Percentiles rank a stretch among this genome's conserved stretches.
These are phyloP conservation scores for Tetramitus jugosus DNA, from an alignment of 208 protist species.

Conservation along the genomic window DNA sequence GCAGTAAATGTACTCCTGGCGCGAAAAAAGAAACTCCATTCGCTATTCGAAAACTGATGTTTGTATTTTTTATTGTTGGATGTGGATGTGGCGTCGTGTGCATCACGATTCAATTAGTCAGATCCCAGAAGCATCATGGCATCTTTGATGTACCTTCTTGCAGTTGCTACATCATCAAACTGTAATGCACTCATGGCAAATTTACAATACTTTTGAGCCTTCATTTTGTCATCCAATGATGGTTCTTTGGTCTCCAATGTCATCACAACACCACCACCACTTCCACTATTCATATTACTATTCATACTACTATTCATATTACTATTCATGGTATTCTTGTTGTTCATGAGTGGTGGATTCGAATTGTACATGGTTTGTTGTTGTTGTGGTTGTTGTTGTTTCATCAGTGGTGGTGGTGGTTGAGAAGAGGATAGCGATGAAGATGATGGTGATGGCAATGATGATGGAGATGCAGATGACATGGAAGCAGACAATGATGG, in stretches of 20 bases:
- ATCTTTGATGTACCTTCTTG: conserved; percentile 24
- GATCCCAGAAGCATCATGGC: background rate
- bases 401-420: background rate
- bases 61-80: no score
- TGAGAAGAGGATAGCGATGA: background rate
- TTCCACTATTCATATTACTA: background rate
- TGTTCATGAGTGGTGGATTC: background rate
- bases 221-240: conserved; percentile 30
- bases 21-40: no score
- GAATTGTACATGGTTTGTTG: background rate
- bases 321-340: background rate
- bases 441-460: background rate
- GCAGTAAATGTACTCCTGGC: no score
- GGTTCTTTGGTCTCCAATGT: background rate
- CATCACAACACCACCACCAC: background rate
- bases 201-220: conserved; percentile 35
- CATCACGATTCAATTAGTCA: no score
- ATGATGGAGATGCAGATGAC: no score
- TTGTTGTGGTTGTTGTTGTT: background rate
- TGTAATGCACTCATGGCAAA: conserved; percentile 29
- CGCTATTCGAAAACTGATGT: no score
- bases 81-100: no score
- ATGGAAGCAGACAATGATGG: no score
- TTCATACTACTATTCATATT: no score
- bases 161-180: conserved; percentile 33